Conservation (phyloP, 2,329 filamentous ascomycete species). For the Exophiala aquamarina region DNA sequence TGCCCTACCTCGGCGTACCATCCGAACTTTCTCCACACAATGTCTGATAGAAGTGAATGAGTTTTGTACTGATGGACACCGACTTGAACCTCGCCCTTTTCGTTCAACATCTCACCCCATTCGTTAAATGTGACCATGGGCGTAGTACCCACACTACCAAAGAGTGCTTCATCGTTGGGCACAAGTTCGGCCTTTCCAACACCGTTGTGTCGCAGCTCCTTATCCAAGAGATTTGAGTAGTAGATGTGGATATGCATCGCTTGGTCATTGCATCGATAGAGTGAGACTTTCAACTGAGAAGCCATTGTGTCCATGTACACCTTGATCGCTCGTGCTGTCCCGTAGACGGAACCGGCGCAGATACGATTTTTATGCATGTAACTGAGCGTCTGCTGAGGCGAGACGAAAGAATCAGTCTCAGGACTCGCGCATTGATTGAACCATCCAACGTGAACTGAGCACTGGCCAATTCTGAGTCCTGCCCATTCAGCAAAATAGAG, state of each 20-base stretch:
- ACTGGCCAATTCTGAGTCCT: conserved; percentile 12
- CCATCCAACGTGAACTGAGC: conserved; percentile 9
- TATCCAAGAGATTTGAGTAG: conserved; percentile 9
- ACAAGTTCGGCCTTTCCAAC: conserved; percentile 1
- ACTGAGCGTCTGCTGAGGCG: not conserved
- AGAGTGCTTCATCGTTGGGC: conserved; percentile 9
- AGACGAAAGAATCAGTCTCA: conserved; percentile 1
- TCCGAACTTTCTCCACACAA: conserved; percentile 8
- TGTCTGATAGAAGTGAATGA: conserved; percentile 1
- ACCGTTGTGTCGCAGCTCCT: not conserved
- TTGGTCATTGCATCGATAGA: conserved; percentile 7
- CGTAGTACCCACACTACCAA: conserved; percentile 8
- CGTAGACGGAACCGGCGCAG: conserved; percentile 9
- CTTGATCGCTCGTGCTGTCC: conserved; percentile 8
- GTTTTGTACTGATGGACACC: conserved; percentile 12
- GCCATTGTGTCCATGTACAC: conserved; percentile 12
- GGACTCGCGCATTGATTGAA: conserved; percentile 9
- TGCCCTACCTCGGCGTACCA: conserved; percentile 5
- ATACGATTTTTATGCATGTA: conserved; percentile 9
- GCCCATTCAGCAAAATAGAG: conserved; percentile 15
- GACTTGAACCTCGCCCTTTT: conserved; percentile 9
- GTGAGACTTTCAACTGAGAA: not conserved
- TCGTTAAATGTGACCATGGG: conserved; percentile 12
- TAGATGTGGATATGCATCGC: conserved; percentile 16
- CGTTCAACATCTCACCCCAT: conserved; percentile 12